These are phyloP conservation scores for Euphorbia schlechtendalii DNA, from an alignment of 441 rosid genomes.

Conservation along the genomic window DNA sequence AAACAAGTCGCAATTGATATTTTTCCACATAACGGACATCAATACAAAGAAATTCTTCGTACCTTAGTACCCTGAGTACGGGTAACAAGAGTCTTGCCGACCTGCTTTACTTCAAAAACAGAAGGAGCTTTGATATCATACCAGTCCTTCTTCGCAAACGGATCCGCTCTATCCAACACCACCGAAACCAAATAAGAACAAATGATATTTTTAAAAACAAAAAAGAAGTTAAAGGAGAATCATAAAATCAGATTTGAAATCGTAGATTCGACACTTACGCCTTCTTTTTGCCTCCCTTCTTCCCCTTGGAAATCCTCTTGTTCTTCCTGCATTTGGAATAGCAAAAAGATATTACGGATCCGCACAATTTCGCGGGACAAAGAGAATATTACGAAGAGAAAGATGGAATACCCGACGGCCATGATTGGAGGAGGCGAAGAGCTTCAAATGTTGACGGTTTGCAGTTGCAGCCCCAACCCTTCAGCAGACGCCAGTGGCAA, in stretches of 20 bases:
- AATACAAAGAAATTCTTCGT: background rate
- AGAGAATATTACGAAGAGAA: too few relatives aligned
- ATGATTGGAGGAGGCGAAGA: too few relatives aligned
- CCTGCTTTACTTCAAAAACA: constrained; percentile 47
- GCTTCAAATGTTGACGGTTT: too few relatives aligned
- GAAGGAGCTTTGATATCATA: constrained; percentile 85
- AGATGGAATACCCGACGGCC: too few relatives aligned
- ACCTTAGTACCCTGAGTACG: constrained; percentile 98
- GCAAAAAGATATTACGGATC: too few relatives aligned
- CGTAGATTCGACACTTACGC: background rate
- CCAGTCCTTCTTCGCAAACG: constrained; percentile 92
- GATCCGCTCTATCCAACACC: constrained; percentile 49
- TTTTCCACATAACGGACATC: background rate
- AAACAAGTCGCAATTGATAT: too few relatives aligned
- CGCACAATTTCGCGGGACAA: too few relatives aligned
- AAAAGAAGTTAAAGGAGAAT: background rate
- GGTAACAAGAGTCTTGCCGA: constrained; percentile 79
- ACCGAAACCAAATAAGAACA: background rate
- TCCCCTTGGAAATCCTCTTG: background rate
- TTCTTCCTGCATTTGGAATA: background rate
- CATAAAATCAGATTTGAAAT: background rate
- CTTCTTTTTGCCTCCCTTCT: background rate
- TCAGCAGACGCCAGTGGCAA: too few relatives aligned
- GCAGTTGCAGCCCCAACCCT: too few relatives aligned
- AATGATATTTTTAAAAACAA: background rate